Conservation (phyloP, 2,329 filamentous ascomycete species). For the Colletotrichum chlorophyti region DNA sequence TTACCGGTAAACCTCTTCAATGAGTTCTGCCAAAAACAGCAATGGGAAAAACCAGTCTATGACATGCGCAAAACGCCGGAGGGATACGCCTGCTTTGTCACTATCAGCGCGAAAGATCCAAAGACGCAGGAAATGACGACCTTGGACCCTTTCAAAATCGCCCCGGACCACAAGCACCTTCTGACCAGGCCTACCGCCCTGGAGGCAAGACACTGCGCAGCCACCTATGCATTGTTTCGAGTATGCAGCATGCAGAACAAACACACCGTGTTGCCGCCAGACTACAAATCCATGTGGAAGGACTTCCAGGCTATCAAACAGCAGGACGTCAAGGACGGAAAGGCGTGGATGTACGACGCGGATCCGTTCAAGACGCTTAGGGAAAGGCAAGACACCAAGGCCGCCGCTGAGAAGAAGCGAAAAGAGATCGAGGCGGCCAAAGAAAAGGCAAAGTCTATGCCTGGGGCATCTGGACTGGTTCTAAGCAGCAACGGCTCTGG, state of each 20-base stretch:
- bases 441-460: slow-evolving; percentile 72
- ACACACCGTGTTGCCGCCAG: slow-evolving; percentile 91
- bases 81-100: slow-evolving; percentile 82
- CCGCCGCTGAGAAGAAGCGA: slow-evolving; percentile 78
- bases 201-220: slow-evolving; percentile 92
- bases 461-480: slow-evolving; percentile 62
- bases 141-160: slow-evolving; percentile 83
- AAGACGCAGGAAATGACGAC: slow-evolving; percentile 82
- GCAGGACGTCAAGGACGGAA: slow-evolving; percentile 78
- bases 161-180: slow-evolving; percentile 76
- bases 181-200: slow-evolving; percentile 80
- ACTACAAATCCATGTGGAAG: slow-evolving; percentile 91
- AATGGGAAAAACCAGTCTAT: slow-evolving; percentile 95
- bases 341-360: slow-evolving; percentile 90
- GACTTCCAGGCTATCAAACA: slow-evolving; percentile 85
- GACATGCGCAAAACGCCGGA: slow-evolving; percentile 77
- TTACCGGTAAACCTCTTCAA: slow-evolving; percentile 91
- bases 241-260: slow-evolving; percentile 96
- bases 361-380: slow-evolving; percentile 87
- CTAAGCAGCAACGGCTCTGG: slow-evolving; percentile 56
- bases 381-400: slow-evolving; percentile 81
- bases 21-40: slow-evolving; percentile 94
- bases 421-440: slow-evolving; percentile 72
- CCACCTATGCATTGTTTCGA: slow-evolving; percentile 88
- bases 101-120: slow-evolving; percentile 74